A percentile compares a stretch with the other conserved stretches of the same genome.
phyloP scores from a whole-genome alignment of 148 eudicot genomes.

The Amaranthus cruentus region DNA sequence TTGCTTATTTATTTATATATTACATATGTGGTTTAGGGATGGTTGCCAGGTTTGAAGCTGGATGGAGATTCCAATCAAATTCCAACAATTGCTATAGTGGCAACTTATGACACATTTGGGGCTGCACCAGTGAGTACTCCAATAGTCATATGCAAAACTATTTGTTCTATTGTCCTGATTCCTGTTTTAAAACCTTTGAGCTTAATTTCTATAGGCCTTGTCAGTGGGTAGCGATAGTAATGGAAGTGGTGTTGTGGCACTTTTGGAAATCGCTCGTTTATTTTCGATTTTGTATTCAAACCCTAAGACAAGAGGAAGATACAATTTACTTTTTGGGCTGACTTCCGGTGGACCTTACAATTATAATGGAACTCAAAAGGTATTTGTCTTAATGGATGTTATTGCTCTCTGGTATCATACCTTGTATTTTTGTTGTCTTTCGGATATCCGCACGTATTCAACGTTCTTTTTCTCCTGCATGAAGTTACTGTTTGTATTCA shows the following conservation, averaged over 20 bases:
- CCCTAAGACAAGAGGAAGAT: conserved; percentile 91
- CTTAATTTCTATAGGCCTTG: conserved; percentile 48
- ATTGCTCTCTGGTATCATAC: conserved; percentile 1
- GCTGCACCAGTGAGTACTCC: conserved; percentile 80
- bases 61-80: conserved; percentile 91
- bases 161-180: conserved; percentile 1
- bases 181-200: conserved; percentile 8
- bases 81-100: conserved; percentile 94
- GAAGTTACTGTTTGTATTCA: not conserved
- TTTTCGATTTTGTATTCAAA: conserved; percentile 85
- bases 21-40: conserved; percentile 61
- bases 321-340: conserved; percentile 91
- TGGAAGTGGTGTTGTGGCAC: conserved; percentile 94
- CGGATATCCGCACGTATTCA: not conserved
- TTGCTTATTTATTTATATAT: conserved; percentile 14
- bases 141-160: conserved; percentile 8
- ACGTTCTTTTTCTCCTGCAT: not conserved
- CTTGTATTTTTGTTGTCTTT: not conserved
- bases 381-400: conserved; percentile 20
- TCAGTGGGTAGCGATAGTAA: conserved; percentile 98
- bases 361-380: conserved; percentile 96
- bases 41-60: conserved; percentile 94
- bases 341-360: conserved; percentile 99
- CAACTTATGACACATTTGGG: conserved; percentile 97
- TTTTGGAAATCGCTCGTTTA: conserved; percentile 86